Evolutionary conservation across 2,329 filamentous ascomycete genomes (phyloP), one percentile per base, ranked within the genome.

Genomic region (Sporothrix inflata): DNA sequence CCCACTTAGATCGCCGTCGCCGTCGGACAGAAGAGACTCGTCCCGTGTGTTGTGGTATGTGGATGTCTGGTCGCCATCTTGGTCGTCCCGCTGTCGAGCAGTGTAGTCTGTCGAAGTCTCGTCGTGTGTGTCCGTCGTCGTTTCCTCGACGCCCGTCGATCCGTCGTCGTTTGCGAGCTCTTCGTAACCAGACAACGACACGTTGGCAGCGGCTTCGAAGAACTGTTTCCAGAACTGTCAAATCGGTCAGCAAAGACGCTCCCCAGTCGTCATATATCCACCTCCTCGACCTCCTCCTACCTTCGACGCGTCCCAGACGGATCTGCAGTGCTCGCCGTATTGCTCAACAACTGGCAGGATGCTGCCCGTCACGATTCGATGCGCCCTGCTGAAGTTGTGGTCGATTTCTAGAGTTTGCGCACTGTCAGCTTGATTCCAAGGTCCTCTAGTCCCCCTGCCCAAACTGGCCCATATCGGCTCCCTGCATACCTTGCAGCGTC

Each of bases 221-320:
- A 99, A 99, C 84, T 98, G 94, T 83, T 99, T 99, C 96, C 96
- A 99, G 83, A 99, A 99, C 92, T 49, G 19, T 19, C 47, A 49
- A 9, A 19, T 19, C n/a, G 1, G 47, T 67, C 30, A 67, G 55
- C 47, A 53, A 49, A 16, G 47, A 21, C 19, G 8, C 47, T 19
- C 42, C 42, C 14, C 14, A 16, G 19, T 1, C 16, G 16, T 16
- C 42, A 47, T 16, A 47, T 3, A 16, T 16, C 6, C 47, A 19
- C 3, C 19, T 8, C 19, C 6, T n/a, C 47, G 8, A n/a, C 0
- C 19, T 27, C 8, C 21, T 24, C 53, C 19, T 72, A 95, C 94
- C 89, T 97, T 97, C 71, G 95, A 97, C 27, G 94, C 94, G 77
- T 98, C 94, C 96, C 96, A 99, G 1, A 99, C 95, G 66, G 94